A percentile compares a stretch with the other conserved stretches of the same genome.
Conservation (phyloP, 1,284 basidiomycete genomes). For the Hemileia vastatrix region DNA sequence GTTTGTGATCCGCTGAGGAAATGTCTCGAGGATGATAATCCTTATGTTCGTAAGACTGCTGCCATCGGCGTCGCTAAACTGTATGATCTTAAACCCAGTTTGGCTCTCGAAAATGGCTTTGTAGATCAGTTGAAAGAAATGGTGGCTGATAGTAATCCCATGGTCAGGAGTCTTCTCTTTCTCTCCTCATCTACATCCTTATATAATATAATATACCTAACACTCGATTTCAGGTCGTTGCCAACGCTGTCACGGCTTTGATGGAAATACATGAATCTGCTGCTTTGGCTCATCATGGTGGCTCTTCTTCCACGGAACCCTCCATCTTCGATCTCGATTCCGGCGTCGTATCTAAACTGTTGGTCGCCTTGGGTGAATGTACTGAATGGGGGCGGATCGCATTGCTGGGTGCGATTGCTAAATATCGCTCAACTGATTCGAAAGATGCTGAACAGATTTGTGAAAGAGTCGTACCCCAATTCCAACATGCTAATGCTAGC, state of each 20-base stretch:
- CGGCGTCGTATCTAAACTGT: constrained; percentile 69
- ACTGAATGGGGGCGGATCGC: constrained; percentile 60
- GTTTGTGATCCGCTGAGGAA: constrained; percentile 75
- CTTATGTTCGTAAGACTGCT: constrained; percentile 89
- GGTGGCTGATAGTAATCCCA: constrained; percentile 85
- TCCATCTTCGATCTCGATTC: constrained; percentile 78
- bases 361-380: constrained; percentile 76
- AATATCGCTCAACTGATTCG: constrained; percentile 57
- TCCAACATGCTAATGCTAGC: constrained; percentile 86
- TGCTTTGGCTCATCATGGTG: background rate
- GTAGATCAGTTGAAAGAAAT: constrained; percentile 76
- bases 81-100: constrained; percentile 69
- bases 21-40: constrained; percentile 79
- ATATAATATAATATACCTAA: background rate
- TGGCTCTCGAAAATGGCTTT: constrained; percentile 73
- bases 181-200: background rate
- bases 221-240: constrained; percentile 49
- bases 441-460: constrained; percentile 86
- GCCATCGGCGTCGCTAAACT: constrained; percentile 85
- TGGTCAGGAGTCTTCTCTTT: constrained; percentile 49
- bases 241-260: constrained; percentile 87
- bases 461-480: constrained; percentile 79
- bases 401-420: constrained; percentile 3
- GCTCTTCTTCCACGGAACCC: constrained; percentile 54
- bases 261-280: constrained; percentile 57